Percentiles rank a stretch among this genome's conserved stretches.
These are phyloP conservation scores for Quercus robur DNA, from an alignment of 306 rosid species.

Conservation along the genomic window DNA sequence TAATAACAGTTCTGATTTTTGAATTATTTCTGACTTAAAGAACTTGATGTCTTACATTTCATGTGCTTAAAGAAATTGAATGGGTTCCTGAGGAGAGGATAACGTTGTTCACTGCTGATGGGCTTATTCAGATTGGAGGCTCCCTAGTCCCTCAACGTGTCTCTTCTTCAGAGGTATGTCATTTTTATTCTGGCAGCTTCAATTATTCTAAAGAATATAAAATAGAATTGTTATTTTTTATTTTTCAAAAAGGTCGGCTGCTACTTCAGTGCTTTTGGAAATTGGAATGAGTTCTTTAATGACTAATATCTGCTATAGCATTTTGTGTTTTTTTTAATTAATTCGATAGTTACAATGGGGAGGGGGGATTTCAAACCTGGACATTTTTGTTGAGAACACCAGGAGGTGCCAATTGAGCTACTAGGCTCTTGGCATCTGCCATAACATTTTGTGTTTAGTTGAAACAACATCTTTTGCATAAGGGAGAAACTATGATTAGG, in stretches of 20 bases:
- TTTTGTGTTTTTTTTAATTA: neutral
- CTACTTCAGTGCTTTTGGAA: neutral
- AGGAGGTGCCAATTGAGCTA: no score
- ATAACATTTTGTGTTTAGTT: neutral
- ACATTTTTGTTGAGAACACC: no score
- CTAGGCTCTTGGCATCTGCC: no score
- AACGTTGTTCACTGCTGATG: conserved; percentile 90
- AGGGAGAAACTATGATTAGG: no score
- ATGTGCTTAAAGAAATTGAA: conserved; percentile 64
- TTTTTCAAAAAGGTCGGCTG: neutral
- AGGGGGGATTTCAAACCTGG: no score
- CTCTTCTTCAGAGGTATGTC: conserved; percentile 60
- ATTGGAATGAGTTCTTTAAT: neutral
- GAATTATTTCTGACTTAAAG: neutral
- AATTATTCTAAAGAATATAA: neutral
- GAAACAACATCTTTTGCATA: neutral
- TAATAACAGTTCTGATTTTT: neutral
- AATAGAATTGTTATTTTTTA: neutral
- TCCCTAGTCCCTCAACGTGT: conserved; percentile 69
- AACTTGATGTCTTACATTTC: conserved; percentile 7
- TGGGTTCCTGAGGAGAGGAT: conserved; percentile 81
- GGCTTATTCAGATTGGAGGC: conserved; percentile 92
- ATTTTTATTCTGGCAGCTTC: neutral
- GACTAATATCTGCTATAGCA: neutral
- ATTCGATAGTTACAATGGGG: no score